Base-by-base conservation (phyloP, 345 rosid species). In the Populus tremula region DNA sequence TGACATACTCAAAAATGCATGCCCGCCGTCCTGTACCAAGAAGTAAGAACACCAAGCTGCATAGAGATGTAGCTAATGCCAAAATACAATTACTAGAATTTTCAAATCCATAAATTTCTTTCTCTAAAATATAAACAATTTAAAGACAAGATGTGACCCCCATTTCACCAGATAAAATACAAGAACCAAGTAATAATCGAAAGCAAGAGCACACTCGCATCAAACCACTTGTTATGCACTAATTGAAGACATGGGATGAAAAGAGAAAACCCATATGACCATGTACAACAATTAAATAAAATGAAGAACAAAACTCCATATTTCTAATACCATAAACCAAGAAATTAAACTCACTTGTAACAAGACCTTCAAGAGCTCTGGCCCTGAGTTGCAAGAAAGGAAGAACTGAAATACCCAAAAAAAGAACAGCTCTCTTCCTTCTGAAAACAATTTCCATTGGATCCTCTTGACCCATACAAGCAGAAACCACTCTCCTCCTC, bases 371-470 rank as follows among this genome's bases (percentile, higher is more conserved):
- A 67, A 88, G 77, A 79, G 90, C 91, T 63, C 66, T 65, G 75
- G 89, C 90, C 68, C 81, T 84, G 78, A 84, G 81, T 69, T 84
- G 87, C 76, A 91, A 76, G 56, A 91, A 86, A 8, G 97, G 97
- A 80, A 92, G 89, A 79, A 86, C 87, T 9, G 98, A 89, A 81
- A 89, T 68, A 69, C 97, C 95, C 76, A 91, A 82, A 36, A 92
- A 85, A 17, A 92, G 80, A 83, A 89, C 77, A 53, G 88, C 85
- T 66, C 95, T 88, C 79, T 91, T 86, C 70, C 77, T 84, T 41
- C 38, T 70, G 67, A 81, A 85, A 76, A 79, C 69, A 68, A 39
- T 27, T 64, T 78, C 89, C 53, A 33, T 76, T 8, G 63, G 14
- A 23, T 77, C 87, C 59, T 71, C 87, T 12, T 68, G 86, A 73